Conservation (phyloP, 177 flowering plant species). For the Telopea speciosissima region DNA sequence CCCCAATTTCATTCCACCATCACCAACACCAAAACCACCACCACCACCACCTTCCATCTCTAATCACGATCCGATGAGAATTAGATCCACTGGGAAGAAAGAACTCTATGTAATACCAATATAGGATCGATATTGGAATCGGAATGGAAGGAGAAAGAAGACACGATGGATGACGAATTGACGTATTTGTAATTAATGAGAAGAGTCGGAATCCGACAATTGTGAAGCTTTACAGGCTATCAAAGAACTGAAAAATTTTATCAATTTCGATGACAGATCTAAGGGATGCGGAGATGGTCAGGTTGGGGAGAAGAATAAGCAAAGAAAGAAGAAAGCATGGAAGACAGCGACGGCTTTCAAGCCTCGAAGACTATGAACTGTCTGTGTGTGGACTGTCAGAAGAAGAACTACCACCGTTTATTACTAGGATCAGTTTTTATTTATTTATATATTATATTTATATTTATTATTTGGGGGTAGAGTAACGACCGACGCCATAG, state of each 20-base stretch:
- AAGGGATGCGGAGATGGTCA: not conserved
- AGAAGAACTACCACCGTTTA: too few species aligned
- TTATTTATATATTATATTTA: too few species aligned
- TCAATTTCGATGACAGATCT: not conserved
- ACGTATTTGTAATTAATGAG: not conserved
- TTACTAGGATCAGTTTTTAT: too few species aligned
- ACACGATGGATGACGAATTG: too few species aligned
- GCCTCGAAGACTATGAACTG: slow-evolving; percentile 1
- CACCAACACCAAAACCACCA: slow-evolving; percentile 20
- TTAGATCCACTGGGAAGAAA: too few species aligned
- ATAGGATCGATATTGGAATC: not conserved
- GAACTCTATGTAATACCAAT: too few species aligned
- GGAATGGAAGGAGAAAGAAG: too few species aligned
- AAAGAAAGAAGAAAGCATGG: not conserved
- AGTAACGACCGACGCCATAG: slow-evolving; percentile 10
- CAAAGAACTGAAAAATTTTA: not conserved
- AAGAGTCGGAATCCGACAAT: not conserved
- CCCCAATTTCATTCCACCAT: slow-evolving; percentile 15
- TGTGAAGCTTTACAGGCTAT: not conserved
- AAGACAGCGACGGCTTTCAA: not conserved
- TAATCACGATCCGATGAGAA: not conserved
- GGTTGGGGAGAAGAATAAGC: not conserved
- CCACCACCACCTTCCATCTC: slow-evolving; percentile 21
- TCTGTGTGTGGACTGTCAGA: not conserved
- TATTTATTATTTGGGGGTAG: not conserved